Evolutionary conservation across 176 grass and related monocot species (phyloP).

Genomic region (Oryza glaberrima): DNA sequence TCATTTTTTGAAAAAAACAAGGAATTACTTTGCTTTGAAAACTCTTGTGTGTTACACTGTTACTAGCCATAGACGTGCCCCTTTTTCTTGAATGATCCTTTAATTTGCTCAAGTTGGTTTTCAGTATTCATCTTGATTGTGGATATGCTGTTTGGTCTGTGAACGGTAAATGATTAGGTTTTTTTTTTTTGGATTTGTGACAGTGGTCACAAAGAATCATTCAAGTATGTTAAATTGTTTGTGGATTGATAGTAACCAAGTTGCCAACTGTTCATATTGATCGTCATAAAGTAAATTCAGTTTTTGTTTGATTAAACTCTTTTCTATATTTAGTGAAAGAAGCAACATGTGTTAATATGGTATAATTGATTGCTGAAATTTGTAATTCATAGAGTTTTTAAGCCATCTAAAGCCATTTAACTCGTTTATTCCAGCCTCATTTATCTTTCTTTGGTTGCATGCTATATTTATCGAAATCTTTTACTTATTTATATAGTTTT

Average conservation of each 20-base stretch:
- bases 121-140: constrained; percentile 11
- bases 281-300: constrained; percentile 2
- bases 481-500: background rate
- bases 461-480: constrained; percentile 15
- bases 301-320: background rate
- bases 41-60: background rate
- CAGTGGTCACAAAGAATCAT: background rate
- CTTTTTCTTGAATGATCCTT: background rate
- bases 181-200: background rate
- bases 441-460: background rate
- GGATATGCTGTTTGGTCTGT: constrained; percentile 1
- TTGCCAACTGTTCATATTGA: background rate
- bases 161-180: background rate
- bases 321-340: constrained; percentile 20
- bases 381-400: constrained; percentile 12
- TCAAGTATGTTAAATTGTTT: background rate
- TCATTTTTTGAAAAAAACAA: background rate
- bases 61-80: background rate
- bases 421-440: background rate
- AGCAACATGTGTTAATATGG: background rate
- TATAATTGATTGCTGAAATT: constrained; percentile 17
- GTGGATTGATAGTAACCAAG: background rate
- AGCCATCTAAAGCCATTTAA: constrained; percentile 2
- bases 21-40: constrained; percentile 7
- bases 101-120: constrained; percentile 17